A percentile compares a stretch with the other conserved stretches of the same genome.
These are phyloP conservation scores for Aureobasidium uvarum DNA, from an alignment of 2,329 filamentous ascomycete genomes.

Conservation along the genomic window DNA sequence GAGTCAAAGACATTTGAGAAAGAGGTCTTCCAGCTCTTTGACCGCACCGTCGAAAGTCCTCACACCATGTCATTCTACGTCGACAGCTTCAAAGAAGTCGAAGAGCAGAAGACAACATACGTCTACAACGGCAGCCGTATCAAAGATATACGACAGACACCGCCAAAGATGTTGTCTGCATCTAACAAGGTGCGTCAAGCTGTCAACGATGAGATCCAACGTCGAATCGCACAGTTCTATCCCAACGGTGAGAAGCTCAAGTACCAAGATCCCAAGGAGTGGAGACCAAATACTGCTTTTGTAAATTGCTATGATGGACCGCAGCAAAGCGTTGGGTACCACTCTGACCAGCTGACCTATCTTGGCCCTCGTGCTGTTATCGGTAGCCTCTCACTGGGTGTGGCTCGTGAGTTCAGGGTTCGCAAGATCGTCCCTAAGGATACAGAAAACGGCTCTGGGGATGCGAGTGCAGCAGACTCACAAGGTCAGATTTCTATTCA, in stretches of 20 bases:
- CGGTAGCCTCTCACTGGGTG: slow-evolving; percentile 84
- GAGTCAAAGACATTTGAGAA: slow-evolving; percentile 70
- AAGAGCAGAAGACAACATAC: slow-evolving; percentile 73
- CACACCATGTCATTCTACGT: slow-evolving; percentile 85
- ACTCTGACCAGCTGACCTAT: slow-evolving; percentile 90
- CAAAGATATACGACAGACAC: slow-evolving; percentile 72
- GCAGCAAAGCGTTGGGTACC: slow-evolving; percentile 81
- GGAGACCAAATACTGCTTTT: slow-evolving; percentile 86
- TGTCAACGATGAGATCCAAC: slow-evolving; percentile 75
- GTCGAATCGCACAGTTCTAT: slow-evolving; percentile 67
- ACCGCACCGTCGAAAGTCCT: slow-evolving; percentile 78
- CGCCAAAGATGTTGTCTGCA: slow-evolving; percentile 69
- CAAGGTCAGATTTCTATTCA: slow-evolving; percentile 90
- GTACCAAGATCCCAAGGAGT: slow-evolving; percentile 69
- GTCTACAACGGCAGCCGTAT: slow-evolving; percentile 77
- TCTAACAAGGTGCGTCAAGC: slow-evolving; percentile 67
- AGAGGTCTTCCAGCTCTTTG: slow-evolving; percentile 80
- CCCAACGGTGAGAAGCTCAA: slow-evolving; percentile 69
- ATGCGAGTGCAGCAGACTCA: slow-evolving; percentile 53
- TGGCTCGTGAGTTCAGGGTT: slow-evolving; percentile 89
- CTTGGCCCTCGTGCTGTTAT: slow-evolving; percentile 86
- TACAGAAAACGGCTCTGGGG: slow-evolving; percentile 47
- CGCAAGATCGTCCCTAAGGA: slow-evolving; percentile 65
- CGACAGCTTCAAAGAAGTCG: slow-evolving; percentile 66
- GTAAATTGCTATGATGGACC: slow-evolving; percentile 91